phyloP scores from a whole-genome alignment of 2,329 filamentous ascomycete species.

The Sodiomyces alkalinus region DNA sequence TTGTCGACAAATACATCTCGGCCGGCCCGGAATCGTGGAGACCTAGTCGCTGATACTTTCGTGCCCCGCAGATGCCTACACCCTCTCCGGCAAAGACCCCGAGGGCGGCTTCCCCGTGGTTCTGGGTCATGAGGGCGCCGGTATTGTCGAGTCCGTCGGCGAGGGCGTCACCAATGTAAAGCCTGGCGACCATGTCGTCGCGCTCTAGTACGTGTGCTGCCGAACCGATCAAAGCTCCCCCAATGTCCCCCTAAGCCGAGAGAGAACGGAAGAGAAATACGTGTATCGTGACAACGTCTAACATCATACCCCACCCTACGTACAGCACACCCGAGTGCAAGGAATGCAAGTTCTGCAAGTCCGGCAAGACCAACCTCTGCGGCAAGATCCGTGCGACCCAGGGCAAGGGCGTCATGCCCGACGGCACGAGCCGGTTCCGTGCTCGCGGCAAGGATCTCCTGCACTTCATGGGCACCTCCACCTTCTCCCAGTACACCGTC shows the following conservation, averaged over 20 bases:
- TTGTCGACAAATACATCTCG: no score
- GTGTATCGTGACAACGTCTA: no score
- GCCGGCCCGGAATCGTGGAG: no score
- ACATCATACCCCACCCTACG: no score
- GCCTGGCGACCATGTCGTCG: constrained; percentile 79
- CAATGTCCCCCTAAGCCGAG: no score
- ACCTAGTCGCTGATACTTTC: no score
- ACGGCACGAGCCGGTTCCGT: constrained; percentile 88
- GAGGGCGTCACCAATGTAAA: constrained; percentile 93
- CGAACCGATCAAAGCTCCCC: not conserved
- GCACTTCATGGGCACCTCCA: constrained; percentile 98
- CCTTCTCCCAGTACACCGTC: constrained; percentile 97
- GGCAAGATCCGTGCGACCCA: constrained; percentile 97
- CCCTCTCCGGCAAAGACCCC: constrained; percentile 88
- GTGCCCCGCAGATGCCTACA: constrained; percentile 61
- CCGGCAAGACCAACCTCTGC: constrained; percentile 97
- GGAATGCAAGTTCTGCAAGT: constrained; percentile 99
- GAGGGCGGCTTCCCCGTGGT: constrained; percentile 88
- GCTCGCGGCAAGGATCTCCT: constrained; percentile 90
- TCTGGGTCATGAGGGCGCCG: constrained; percentile 80
- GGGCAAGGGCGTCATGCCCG: constrained; percentile 91
- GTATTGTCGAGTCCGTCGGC: constrained; percentile 83
- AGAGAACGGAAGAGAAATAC: no score
- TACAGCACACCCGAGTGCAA: constrained; percentile 87
- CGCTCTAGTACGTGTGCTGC: constrained; percentile 53